Evolutionary conservation across 2,329 filamentous ascomycete species (phyloP).

Genomic region (Diatrype stigma): DNA sequence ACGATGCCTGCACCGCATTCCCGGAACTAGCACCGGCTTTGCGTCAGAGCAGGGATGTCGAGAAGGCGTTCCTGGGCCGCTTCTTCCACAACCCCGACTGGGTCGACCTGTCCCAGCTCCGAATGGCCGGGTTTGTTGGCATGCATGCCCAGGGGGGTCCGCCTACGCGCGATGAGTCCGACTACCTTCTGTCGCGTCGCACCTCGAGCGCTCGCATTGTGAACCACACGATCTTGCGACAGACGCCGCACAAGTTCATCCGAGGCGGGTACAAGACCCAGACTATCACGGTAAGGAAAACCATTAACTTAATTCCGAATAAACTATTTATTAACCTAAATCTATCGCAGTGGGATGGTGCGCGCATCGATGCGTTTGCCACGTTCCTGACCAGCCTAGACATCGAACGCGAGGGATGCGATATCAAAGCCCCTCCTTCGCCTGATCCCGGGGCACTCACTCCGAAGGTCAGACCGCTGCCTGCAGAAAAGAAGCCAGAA

Average conservation of each 20-base stretch:
- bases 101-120: not conserved
- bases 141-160: constrained; percentile 11
- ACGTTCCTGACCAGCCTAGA: constrained; percentile 8
- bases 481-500: not conserved
- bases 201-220: not conserved
- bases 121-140: constrained; percentile 13
- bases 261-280: constrained; percentile 14
- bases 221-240: constrained; percentile 10
- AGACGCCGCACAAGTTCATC: constrained; percentile 18
- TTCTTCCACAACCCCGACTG: not conserved
- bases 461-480: not conserved
- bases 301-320: no score
- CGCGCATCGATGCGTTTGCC: constrained; percentile 14
- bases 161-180: constrained; percentile 11
- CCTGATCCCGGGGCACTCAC: not conserved
- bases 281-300: constrained; percentile 1
- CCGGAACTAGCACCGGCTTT: constrained; percentile 3
- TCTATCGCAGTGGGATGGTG: constrained; percentile 9
- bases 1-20: constrained; percentile 12
- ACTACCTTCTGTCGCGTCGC: constrained; percentile 2
- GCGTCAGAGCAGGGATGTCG: not conserved
- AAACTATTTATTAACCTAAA: no score
- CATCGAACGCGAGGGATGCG: not conserved
- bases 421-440: not conserved
- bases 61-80: not conserved